Percentiles rank a stretch among this genome's conserved stretches.
Evolutionary conservation across 176 grass and related monocot species (phyloP).

Genomic region (Dactylis glomerata): DNA sequence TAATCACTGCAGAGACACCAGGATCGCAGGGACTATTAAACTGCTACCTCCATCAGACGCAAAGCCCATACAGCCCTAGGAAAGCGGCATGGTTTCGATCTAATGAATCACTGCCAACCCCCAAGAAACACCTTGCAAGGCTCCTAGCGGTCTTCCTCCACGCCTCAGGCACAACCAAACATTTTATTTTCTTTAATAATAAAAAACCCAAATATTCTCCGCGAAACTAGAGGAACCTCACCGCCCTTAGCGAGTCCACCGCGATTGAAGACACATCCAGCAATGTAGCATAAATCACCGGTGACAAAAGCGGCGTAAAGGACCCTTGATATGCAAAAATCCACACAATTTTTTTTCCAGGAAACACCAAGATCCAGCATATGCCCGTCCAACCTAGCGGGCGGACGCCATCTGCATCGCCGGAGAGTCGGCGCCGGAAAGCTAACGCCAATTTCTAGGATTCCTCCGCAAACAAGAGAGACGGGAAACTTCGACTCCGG

Average conservation of each 20-base stretch:
- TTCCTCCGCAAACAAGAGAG: not conserved
- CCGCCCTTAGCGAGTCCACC: not conserved
- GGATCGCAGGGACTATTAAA: not conserved
- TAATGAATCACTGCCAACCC: not conserved
- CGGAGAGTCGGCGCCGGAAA: not conserved
- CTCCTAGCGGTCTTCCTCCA: not conserved
- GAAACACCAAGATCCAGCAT: conserved; percentile 4
- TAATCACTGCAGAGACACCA: not conserved
- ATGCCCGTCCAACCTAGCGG: not conserved
- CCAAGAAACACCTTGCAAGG: conserved; percentile 1
- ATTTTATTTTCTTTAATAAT: not conserved
- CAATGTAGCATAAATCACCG: not conserved
- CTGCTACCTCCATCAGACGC: not conserved
- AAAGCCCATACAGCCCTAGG: not conserved
- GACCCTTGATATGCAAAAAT: not conserved
- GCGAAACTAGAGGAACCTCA: not conserved
- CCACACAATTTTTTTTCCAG: not conserved
- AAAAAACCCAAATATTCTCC: not conserved
- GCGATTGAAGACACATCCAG: not conserved
- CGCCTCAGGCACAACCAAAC: not conserved
- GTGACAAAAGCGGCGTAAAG: not conserved
- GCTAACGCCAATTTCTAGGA: not conserved
- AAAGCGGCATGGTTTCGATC: not conserved
- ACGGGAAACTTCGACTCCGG: not conserved
- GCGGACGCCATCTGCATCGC: not conserved